Evolutionary conservation across 2,329 filamentous ascomycete genomes (phyloP), one percentile per base, ranked within the genome.

Genomic region (Aspergillus sp.): DNA sequence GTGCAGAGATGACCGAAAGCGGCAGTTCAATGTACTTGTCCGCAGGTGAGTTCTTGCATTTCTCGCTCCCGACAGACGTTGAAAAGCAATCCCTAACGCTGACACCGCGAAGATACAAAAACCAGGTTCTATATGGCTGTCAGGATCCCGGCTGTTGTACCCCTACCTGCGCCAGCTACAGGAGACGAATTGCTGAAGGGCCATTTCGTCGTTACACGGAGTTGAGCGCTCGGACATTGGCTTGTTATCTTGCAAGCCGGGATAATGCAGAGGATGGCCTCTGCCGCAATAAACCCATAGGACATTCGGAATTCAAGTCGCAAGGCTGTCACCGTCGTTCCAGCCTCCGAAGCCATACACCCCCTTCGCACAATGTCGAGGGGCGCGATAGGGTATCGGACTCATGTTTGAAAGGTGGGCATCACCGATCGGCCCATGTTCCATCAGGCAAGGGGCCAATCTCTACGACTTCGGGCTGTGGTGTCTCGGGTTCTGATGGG

Each of bases 91-190:
- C 25, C 6, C 13, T 26, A n/a, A 14, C 13, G 7, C 25, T 26
- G 13, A 7, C 11, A 26, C 13, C n/a, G 13, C 13, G 12, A 32
- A 89, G 83, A 48, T 93, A 83, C 52, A 77, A 88, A 30, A 67
- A 74, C 20, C 86, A 94, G 60, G 74, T 94, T n/a, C 75, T 86
- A 35, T 73, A 82, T 43, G 86, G 86, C 42, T 94, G 86, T 54
- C 75, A 75, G 40, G 74, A 73, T 42, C 64, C 69, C 33, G 66
- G 69, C 32, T 94, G 86, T 60, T 68, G 67, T 22, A 89, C 78
- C 1, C 63, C 84, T 10, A 89, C 84, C 10, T 94, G 86, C 62
- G 81, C 89, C 51, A 86, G 79, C 40, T 86, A 75, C 54, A 77
- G 82, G 34, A 81, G 74, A 57, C 74, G 82, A 43, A 63, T 79